These are phyloP conservation scores for Phytophthora pluvialis DNA, from an alignment of 352 stramenopile genomes.

Conservation along the genomic window DNA sequence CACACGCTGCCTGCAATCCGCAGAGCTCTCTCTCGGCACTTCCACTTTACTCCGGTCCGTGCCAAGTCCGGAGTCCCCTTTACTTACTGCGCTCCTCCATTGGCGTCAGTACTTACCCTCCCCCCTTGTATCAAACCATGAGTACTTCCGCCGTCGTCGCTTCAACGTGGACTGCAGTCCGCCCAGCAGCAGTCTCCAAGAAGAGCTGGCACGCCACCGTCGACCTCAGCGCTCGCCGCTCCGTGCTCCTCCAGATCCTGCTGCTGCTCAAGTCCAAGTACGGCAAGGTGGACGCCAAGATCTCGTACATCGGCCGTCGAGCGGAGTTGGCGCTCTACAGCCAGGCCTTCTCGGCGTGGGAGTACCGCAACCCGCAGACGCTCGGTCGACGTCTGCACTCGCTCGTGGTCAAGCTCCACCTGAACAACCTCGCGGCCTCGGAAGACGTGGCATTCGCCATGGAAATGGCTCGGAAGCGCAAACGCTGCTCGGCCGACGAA, in stretches of 20 bases:
- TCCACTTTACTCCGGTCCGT: slow-evolving; percentile 39
- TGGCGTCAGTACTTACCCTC: slow-evolving; percentile 34
- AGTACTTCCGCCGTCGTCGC: slow-evolving; percentile 19
- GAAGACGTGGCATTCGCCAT: slow-evolving; percentile 45
- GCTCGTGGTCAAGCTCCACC: slow-evolving; percentile 65
- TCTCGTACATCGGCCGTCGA: slow-evolving; percentile 65
- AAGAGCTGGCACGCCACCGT: slow-evolving; percentile 54
- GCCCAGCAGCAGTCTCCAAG: slow-evolving; percentile 10
- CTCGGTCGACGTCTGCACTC: slow-evolving; percentile 63
- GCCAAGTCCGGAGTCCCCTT: slow-evolving; percentile 29
- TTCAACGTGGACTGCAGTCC: slow-evolving; percentile 11
- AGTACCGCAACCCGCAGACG: slow-evolving; percentile 65
- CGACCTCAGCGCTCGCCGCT: slow-evolving; percentile 46
- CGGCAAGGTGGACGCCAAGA: slow-evolving; percentile 60
- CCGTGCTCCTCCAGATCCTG: slow-evolving; percentile 66
- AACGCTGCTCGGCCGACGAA: slow-evolving; percentile 19
- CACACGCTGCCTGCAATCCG: not conserved
- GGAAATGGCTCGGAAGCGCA: slow-evolving; percentile 36
- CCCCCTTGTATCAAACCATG: slow-evolving; percentile 18
- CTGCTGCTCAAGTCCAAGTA: slow-evolving; percentile 72
- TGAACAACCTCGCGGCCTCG: slow-evolving; percentile 52
- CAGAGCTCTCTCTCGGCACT: slow-evolving; percentile 12
- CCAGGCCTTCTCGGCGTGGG: slow-evolving; percentile 52
- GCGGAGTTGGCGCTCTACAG: slow-evolving; percentile 64
- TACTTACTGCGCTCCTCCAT: slow-evolving; percentile 30